phyloP scores from a whole-genome alignment of 2,329 filamentous ascomycete genomes.

The Nigrospora sphaerica region DNA sequence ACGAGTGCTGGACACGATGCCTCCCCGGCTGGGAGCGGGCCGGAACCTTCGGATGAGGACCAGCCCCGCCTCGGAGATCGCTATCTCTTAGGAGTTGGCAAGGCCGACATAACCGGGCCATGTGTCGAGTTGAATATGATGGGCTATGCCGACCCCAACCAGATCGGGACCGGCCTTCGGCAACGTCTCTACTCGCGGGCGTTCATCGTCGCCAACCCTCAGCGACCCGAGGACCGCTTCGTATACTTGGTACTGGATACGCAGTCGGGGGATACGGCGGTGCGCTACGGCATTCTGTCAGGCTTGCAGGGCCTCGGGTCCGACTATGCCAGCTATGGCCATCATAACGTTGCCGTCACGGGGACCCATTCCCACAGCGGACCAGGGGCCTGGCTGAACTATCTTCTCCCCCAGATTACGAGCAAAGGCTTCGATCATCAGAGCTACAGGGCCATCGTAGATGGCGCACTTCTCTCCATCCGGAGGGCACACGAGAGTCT shows the following conservation, averaged over 20 bases:
- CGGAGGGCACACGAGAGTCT: constrained; percentile 70
- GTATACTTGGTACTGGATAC: constrained; percentile 85
- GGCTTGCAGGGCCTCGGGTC: constrained; percentile 61
- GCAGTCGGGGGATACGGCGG: constrained; percentile 80
- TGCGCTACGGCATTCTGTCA: constrained; percentile 80
- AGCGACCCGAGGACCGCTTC: constrained; percentile 63
- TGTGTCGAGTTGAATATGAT: constrained; percentile 88
- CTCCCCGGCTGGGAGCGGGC: too few relatives aligned
- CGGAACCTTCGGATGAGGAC: not conserved
- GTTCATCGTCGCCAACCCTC: constrained; percentile 72
- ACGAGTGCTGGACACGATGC: too few relatives aligned
- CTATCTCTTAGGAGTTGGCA: constrained; percentile 49
- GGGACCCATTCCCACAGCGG: constrained; percentile 92
- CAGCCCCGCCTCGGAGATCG: constrained; percentile 17
- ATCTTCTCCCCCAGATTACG: constrained; percentile 85
- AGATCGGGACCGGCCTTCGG: constrained; percentile 75
- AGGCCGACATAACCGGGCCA: constrained; percentile 56
- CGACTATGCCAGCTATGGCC: constrained; percentile 67
- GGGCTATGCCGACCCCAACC: constrained; percentile 82
- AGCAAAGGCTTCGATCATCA: constrained; percentile 79
- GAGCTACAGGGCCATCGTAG: constrained; percentile 83
- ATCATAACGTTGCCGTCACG: constrained; percentile 80
- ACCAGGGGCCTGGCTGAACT: constrained; percentile 90
- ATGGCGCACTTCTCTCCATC: constrained; percentile 77
- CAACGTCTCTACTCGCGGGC: constrained; percentile 84